phyloP scores from a whole-genome alignment of 2,329 filamentous ascomycete species.

The Diplocarpon mali region DNA sequence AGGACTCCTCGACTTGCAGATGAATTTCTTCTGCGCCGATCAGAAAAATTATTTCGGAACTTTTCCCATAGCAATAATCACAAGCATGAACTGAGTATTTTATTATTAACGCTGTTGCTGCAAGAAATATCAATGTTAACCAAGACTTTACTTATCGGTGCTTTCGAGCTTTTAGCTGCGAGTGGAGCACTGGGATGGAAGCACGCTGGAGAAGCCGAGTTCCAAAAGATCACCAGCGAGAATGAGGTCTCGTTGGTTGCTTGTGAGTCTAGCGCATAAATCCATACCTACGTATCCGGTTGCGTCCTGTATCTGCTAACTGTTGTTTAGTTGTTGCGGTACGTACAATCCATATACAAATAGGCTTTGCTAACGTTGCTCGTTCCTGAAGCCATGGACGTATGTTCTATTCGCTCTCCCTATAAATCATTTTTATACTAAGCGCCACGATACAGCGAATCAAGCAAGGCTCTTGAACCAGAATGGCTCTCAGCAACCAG shows the following conservation, averaged over 20 bases:
- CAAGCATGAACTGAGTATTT: not conserved
- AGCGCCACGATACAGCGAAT: slow-evolving; percentile 5
- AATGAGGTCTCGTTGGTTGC: slow-evolving; percentile 11
- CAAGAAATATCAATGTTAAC: slow-evolving; percentile 5
- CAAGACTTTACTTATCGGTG: not conserved
- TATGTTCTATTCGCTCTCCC: slow-evolving; percentile 3
- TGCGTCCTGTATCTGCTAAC: not conserved
- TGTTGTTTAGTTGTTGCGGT: slow-evolving; percentile 11
- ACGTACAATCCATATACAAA: not conserved
- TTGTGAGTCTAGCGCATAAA: slow-evolving; percentile 7
- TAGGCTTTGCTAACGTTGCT: not conserved
- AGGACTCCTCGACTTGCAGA: no score
- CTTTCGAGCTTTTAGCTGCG: slow-evolving; percentile 3
- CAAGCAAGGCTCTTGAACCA: slow-evolving; percentile 13
- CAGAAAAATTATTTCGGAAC: not conserved
- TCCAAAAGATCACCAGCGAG: slow-evolving; percentile 2
- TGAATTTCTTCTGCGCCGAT: no score
- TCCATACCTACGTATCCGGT: not conserved
- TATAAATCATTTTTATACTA: not conserved
- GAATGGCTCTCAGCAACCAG: slow-evolving; percentile 16
- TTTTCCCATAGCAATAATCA: not conserved
- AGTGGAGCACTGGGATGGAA: slow-evolving; percentile 9
- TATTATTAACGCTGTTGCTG: no score
- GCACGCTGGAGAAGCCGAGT: slow-evolving; percentile 7
- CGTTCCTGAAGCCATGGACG: slow-evolving; percentile 10